Percentiles rank a stretch among this genome's conserved stretches.
Evolutionary conservation across 805 yeast species (phyloP).

Genomic region (Pichia heedii): DNA sequence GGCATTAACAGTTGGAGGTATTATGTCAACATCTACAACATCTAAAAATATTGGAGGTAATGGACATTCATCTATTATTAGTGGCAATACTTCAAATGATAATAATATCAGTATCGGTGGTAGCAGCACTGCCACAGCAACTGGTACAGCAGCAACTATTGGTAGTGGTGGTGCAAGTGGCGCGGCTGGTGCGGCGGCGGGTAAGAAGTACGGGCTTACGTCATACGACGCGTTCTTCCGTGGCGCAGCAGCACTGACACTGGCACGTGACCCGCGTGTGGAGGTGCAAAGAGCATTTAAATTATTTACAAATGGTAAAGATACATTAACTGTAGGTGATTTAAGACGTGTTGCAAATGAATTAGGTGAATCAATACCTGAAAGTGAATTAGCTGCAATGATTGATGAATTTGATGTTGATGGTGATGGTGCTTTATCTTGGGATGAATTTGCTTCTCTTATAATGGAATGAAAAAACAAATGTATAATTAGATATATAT

Average conservation of each 20-base stretch:
- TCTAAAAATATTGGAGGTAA: slow-evolving; percentile 75
- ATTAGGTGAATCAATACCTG: slow-evolving; percentile 83
- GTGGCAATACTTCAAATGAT: neutral
- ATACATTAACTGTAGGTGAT: slow-evolving; percentile 73
- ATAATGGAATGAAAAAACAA: slow-evolving; percentile 54
- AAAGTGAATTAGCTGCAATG: slow-evolving; percentile 92
- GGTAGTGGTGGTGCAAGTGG: neutral
- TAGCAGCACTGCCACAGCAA: too few relatives aligned
- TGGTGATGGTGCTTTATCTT: slow-evolving; percentile 91
- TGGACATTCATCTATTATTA: slow-evolving; percentile 59
- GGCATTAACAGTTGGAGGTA: too few relatives aligned
- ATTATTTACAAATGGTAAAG: slow-evolving; percentile 80
- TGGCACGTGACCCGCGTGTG: slow-evolving; percentile 84
- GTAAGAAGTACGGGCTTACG: too few relatives aligned
- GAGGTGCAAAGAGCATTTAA: slow-evolving; percentile 86
- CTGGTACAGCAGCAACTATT: too few relatives aligned
- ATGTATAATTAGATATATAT: slow-evolving; percentile 57
- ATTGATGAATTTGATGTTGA: slow-evolving; percentile 95
- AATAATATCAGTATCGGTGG: too few relatives aligned
- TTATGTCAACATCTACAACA: too few relatives aligned
- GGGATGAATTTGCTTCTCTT: slow-evolving; percentile 45
- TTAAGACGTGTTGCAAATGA: slow-evolving; percentile 86
- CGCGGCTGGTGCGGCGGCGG: neutral
- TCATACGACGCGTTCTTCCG: slow-evolving; percentile 75
- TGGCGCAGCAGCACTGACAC: slow-evolving; percentile 73